Conservation (phyloP, 345 rosid genomes). For the Nephelium lappaceum region DNA sequence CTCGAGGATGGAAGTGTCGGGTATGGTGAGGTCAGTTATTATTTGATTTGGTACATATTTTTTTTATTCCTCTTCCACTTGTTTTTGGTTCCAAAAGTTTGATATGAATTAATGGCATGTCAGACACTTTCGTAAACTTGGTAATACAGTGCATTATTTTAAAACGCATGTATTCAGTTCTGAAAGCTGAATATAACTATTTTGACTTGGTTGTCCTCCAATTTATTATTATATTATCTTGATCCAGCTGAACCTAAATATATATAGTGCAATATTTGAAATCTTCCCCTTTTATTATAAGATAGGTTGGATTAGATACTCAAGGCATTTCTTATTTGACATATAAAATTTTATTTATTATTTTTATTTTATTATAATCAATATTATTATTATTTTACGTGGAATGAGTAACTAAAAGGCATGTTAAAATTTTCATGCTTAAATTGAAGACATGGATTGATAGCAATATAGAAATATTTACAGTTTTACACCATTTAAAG, state of each 20-base stretch:
- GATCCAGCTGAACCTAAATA: background rate
- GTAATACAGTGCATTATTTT: background rate
- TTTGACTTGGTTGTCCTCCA: background rate
- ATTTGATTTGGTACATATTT: background rate
- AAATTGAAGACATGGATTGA: background rate
- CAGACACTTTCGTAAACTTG: background rate
- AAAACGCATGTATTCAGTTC: background rate
- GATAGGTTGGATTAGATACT: background rate
- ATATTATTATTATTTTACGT: background rate
- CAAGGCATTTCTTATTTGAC: background rate
- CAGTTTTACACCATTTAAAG: background rate
- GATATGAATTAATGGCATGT: background rate
- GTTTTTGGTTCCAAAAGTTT: background rate
- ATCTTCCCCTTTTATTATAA: background rate
- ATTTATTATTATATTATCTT: background rate
- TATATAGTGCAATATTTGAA: background rate
- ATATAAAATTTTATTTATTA: background rate
- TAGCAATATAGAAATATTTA: background rate
- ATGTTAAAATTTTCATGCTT: background rate
- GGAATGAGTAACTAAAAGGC: background rate
- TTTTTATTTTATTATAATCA: background rate
- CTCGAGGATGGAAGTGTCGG: slow-evolving; percentile 88
- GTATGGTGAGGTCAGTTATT: slow-evolving; percentile 78
- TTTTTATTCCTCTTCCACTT: background rate
- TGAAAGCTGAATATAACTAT: background rate